Evolutionary conservation across 1,139 yeast species (phyloP), one percentile per base, ranked within the genome.

Genomic region (Saccharomyces uvarum): DNA sequence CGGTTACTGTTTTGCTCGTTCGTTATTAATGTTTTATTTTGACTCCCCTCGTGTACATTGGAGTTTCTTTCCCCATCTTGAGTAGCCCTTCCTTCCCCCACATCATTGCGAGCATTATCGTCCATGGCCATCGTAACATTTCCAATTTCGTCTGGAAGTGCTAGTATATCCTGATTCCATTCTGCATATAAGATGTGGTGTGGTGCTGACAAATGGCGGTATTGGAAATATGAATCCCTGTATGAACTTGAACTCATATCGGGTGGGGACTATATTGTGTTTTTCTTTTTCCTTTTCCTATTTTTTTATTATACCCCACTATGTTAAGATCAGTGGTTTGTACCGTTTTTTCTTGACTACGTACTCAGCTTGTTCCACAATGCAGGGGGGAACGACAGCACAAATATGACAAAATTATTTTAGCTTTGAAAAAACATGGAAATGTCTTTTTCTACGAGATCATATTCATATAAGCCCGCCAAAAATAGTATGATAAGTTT

Each of bases 121-220:
- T 49, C 52, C 24, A 38, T 38, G 19, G 44, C 24, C 44, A 38
- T 38, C 6, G 24, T 2, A 38, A 19, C n/a, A 19, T 38, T 38
- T 38, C 24, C 44, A 4, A 16, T 13, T 38, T 63, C 66, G 44
- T 63, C 64, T 11, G 63, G 63, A n/a, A 64, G 58, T 33, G 64
- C 58, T 51, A 59, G 60, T 33, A 58, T 59, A 50, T 64, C 68
- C 41, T 59, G 61, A 47, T 61, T 59, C 68, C 68, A 64, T 50
- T 63, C 67, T 28, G 56, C 53, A 49, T 64, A 64, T 33, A 63
- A 54, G 7, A 58, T 60, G 49, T 63, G 61, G 51, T 63, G 65
- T 6, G 63, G 49, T 19, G 47, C 56, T 11, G 52, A 46, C 9
- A 58, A 48, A 48, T 63, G 66, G 44, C 55, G 60, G 29, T 56